Base-by-base conservation (phyloP, 2,329 filamentous ascomycete species). In the Aspergillus sp. region DNA sequence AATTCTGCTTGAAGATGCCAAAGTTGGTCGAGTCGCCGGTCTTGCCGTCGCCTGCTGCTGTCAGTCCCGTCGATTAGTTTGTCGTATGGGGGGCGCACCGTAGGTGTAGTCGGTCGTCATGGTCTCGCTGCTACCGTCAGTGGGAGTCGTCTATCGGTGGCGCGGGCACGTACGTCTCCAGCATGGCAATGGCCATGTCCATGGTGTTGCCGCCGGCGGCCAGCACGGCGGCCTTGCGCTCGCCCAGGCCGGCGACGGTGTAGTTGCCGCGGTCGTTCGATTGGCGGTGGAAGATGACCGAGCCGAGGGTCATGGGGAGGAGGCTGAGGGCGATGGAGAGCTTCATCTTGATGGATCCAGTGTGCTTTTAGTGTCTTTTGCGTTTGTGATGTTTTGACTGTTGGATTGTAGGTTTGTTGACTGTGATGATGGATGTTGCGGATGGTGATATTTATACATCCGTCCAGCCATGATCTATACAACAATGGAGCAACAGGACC, bases 1-100 rank as follows among this genome's bases (percentile, higher is more conserved):
- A 67, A 45, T 68, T 68, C 50, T 68, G 66, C 60, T 68, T 67
- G 51, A 65, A 66, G 32, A 68, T 54, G 19, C 66, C 66, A 44
- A 67, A 68, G 52, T 68, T 69, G 47, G 66, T 60, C 4, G 58
- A 50, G 14, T 67, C 66, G 14, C 62, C 58, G 7, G 44, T 51
- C 45, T 69, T 69, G 38, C 64, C 64, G 34, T 68, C 64, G 11
- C 65, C 64, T 62, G 7, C n/a, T 29, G 17, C 20, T 46, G 17
- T 46, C 14, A 41, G 16, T 13, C 3, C n/a, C n/a, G n/a, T n/a
- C 7, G 32, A 38, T 7, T n/a, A 3, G 9, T 38, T n/a, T 13
- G 3, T 29, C 21, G 19, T 1, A 16, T 13, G 17, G 10, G 2
- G 4, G 16, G 21, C 17, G 23, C 48, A 64, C 62, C 63, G 25